Evolutionary conservation across 306 rosid species (phyloP).

Genomic region (Ormosia semicastrata): DNA sequence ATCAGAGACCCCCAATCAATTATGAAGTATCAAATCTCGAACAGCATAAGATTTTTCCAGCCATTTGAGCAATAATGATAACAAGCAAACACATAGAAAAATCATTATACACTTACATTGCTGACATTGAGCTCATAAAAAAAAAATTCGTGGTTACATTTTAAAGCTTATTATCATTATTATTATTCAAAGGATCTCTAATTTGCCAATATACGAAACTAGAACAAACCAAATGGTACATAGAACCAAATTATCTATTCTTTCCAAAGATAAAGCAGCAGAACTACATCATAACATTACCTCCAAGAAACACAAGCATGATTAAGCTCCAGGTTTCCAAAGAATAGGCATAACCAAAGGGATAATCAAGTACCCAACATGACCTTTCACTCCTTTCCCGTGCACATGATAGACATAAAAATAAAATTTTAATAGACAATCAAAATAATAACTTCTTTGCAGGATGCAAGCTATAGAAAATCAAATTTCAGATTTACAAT

Average conservation of each 20-base stretch:
- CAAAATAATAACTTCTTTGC: not conserved
- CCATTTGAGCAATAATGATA: slow-evolving; percentile 2
- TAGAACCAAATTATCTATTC: not conserved
- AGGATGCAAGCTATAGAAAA: not conserved
- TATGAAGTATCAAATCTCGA: not conserved
- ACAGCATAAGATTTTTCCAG: not conserved
- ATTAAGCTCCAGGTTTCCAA: not conserved
- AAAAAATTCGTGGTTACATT: not conserved
- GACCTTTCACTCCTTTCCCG: not conserved
- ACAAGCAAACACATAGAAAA: not conserved
- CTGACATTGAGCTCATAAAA: not conserved
- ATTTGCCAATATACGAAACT: not conserved
- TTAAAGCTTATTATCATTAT: not conserved
- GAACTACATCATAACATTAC: not conserved
- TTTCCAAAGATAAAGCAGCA: not conserved
- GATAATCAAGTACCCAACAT: not conserved
- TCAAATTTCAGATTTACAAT: not conserved
- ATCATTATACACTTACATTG: not conserved
- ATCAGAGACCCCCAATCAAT: not conserved
- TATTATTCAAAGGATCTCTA: slow-evolving; percentile 3
- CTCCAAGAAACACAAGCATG: not conserved
- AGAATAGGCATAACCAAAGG: not conserved
- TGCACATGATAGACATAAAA: not conserved
- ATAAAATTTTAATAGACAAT: not conserved
- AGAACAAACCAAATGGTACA: not conserved